Evolutionary conservation across 2,329 filamentous ascomycete genomes (phyloP), one percentile per base, ranked within the genome.

Genomic region (Akanthomyces muscarius): DNA sequence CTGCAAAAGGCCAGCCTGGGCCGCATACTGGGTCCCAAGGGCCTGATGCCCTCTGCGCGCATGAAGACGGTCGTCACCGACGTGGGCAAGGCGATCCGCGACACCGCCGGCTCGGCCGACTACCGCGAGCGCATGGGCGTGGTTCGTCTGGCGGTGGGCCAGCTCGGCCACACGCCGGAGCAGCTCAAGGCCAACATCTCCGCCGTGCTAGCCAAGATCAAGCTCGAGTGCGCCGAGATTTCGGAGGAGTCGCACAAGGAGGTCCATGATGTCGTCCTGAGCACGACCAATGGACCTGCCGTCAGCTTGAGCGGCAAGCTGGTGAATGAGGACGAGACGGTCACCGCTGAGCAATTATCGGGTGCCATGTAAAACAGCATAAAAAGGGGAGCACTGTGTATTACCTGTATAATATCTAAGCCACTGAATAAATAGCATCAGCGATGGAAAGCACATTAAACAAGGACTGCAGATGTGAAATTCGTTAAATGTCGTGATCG

Each of bases 41-140:
- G 93, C 3, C 77, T 99, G 71, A 98, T 99, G 95, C 95, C 95
- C 6, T 96, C 86, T 74, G 79, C 84, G 65, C 97, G 97, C 81
- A 86, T 86, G 66, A 92, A 92, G 67, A 98, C 95, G 0, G 90
- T 99, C 62, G 92, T 96, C 28, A 89, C 85, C 71, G 89, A 96
- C 73, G 84, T 97, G 18, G 83, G 83, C 61, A 76, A 81, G n/a
- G 83, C 87, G 41, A 90, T 99, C 71, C 86, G 85, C 70, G 91
- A 94, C 68, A 87, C 97, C 76, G 86, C 92, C 16, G 92, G 94
- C 65, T 91, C 88, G 61, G 90, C 88, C 60, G 87, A 93, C 69
- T 99, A 97, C 78, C 87, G 92, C 72, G 95, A 99, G 80, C 84
- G 89, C 68, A 77, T 88, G 68, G 95, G 92, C 18, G 91, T 95